phyloP scores from a whole-genome alignment of 805 yeast genomes.

The Yarrowia bubula region DNA sequence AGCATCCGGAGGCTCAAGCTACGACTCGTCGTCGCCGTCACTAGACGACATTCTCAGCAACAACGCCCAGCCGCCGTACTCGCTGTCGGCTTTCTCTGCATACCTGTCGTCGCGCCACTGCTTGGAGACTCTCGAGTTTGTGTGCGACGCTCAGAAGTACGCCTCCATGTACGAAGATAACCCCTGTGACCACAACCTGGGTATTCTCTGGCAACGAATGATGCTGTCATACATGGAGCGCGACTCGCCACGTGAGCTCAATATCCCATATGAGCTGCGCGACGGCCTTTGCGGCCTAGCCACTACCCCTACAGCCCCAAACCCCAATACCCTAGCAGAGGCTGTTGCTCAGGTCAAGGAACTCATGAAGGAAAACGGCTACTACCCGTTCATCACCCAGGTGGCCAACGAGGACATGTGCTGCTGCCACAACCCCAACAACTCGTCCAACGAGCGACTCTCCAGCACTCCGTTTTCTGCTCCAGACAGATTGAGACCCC shows the following conservation, averaged over 20 bases:
- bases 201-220: slow-evolving; percentile 35
- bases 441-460: slow-evolving; percentile 8
- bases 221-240: slow-evolving; percentile 34
- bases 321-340: slow-evolving; percentile 32
- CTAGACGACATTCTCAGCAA: slow-evolving; percentile 37
- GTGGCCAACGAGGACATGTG: slow-evolving; percentile 15
- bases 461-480: neutral
- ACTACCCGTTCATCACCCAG: slow-evolving; percentile 33
- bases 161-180: slow-evolving; percentile 10
- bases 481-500: slow-evolving; percentile 5
- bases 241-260: slow-evolving; percentile 37
- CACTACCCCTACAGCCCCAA: slow-evolving; percentile 3
- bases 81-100: slow-evolving; percentile 35
- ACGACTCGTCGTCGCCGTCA: slow-evolving; percentile 31
- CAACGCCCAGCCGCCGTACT: slow-evolving; percentile 35
- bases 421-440: neutral
- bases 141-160: slow-evolving; percentile 36
- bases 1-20: neutral
- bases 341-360: slow-evolving; percentile 34
- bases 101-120: slow-evolving; percentile 38
- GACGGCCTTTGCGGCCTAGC: slow-evolving; percentile 30
- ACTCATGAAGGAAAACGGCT: slow-evolving; percentile 37
- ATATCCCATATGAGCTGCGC: slow-evolving; percentile 37
- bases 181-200: neutral
- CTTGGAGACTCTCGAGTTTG: slow-evolving; percentile 38